phyloP scores from a whole-genome alignment of 306 rosid genomes.

The Inga leiocalycina region DNA sequence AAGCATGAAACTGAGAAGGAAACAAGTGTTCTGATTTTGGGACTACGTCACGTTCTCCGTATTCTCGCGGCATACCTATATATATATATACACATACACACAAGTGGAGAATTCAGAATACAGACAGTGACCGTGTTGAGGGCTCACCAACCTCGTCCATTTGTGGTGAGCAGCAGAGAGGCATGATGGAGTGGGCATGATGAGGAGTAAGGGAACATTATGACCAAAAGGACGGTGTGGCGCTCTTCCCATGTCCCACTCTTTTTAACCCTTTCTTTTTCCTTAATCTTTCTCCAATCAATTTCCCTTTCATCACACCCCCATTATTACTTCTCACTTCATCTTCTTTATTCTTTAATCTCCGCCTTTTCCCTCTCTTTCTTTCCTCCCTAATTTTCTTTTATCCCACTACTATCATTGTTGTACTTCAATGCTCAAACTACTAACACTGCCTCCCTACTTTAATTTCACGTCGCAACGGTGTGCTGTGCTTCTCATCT shows the following conservation, averaged over 20 bases:
- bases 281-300: background rate
- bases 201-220: conserved; percentile 39
- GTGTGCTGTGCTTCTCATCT: background rate
- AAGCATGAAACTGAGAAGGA: too few species aligned
- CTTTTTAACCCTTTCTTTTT: background rate
- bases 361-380: background rate
- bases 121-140: background rate
- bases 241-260: conserved; percentile 27
- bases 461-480: background rate
- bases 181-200: conserved; percentile 41
- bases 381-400: background rate
- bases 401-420: background rate
- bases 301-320: background rate
- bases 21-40: background rate
- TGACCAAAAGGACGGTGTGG: conserved; percentile 41
- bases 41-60: background rate
- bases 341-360: background rate
- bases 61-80: background rate
- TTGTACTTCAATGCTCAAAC: background rate
- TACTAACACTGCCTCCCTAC: background rate
- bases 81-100: too few species aligned
- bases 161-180: background rate
- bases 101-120: too few species aligned
- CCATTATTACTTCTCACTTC: background rate
- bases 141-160: background rate